Evolutionary conservation across 1,139 yeast genomes (phyloP), one percentile per base, ranked within the genome.

Genomic region (Sugiyamaella castrensis): DNA sequence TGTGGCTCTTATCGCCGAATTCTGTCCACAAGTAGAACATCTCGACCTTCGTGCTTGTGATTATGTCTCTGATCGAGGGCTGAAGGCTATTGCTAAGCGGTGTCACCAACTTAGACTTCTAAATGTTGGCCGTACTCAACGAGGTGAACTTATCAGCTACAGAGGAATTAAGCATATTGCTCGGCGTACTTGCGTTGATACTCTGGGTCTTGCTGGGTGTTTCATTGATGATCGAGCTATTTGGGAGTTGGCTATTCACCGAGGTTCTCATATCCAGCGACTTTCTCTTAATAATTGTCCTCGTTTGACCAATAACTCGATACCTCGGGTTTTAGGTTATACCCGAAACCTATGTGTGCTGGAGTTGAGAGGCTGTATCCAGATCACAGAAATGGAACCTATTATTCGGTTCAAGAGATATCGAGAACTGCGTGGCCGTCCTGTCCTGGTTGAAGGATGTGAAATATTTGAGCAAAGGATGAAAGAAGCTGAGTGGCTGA

Each of bases 171-270:
- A 78, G 13, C 75, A 76, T 19, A 69, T 91, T 30, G 78, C 82
- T 6, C 72, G 73, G 38, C 79, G 79, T 58, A 75, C 80, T 2
- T 65, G 72, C 11, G 69, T 89, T 37, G 73, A 73, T 43, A 89
- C 97, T 0, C 72, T 91, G 42, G 98, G 98, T 0, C 69, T 88
- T 12, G 96, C 98, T 0, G 98, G 98, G 7, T 87, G 96, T 65
- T 73, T 78, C 48, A 75, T 91, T 27, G 79, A 86, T 15, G 96
- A 91, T 68, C 75, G 80, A 42, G 74, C 85, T 6, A 70, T 91
- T 26, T 87, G 95, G 95, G 92, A 86, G 60, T 69, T 89, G 40
- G 92, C 92, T 0, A 66, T 76, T 24, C 67, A 73, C 53, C 76
- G 86, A 51, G 84, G 87, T 32, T 63, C 64, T 1, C 61, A 70